Conservation (phyloP, 352 stramenopile genomes). For the Achlya hypogyna region DNA sequence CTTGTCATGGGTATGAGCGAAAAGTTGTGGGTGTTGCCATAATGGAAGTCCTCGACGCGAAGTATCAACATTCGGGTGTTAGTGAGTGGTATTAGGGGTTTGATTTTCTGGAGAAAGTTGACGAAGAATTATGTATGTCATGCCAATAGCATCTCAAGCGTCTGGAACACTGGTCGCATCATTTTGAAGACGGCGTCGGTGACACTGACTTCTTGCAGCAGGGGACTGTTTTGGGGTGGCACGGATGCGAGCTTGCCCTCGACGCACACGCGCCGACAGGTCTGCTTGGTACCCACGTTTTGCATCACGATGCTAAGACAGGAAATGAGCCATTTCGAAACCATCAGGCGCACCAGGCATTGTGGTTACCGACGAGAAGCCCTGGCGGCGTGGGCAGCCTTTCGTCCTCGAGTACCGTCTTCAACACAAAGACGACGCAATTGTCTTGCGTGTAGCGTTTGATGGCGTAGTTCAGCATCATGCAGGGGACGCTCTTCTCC, state of each 20-base stretch:
- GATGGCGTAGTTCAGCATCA: background rate
- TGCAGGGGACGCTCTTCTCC: background rate
- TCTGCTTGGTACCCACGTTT: background rate
- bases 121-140: too few relatives aligned
- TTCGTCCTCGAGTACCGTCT: constrained; percentile 9
- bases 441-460: constrained; percentile 5
- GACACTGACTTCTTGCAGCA: background rate
- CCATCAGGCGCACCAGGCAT: background rate
- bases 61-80: too few relatives aligned
- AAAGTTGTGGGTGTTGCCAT: too few relatives aligned
- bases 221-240: background rate
- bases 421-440: background rate
- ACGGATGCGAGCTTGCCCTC: background rate
- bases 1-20: too few relatives aligned
- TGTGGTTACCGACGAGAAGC: constrained; percentile 1
- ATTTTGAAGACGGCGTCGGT: background rate
- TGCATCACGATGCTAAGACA: background rate
- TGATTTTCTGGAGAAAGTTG: too few relatives aligned
- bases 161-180: background rate
- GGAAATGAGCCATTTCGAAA: background rate
- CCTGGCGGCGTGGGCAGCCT: background rate
- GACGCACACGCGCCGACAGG: background rate
- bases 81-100: too few relatives aligned
- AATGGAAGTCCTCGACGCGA: too few relatives aligned
- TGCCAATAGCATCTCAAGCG: background rate